Evolutionary conservation across 495 filamentous ascomycete genomes (phyloP).

Genomic region (Trichocladium antarcticum): DNA sequence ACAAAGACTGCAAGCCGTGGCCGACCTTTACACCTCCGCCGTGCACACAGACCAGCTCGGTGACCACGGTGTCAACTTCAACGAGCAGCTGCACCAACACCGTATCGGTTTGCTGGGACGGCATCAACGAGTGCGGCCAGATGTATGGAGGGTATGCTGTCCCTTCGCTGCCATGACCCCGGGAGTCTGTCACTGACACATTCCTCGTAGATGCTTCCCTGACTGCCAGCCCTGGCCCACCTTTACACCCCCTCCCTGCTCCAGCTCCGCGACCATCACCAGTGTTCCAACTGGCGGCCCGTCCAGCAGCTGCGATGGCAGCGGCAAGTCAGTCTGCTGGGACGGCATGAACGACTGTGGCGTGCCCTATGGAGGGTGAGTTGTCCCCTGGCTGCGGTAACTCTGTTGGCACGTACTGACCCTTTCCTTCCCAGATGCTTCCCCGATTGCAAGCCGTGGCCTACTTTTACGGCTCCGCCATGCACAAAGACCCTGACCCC

Average conservation of each 20-base stretch:
- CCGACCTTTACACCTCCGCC: slow-evolving; percentile 9
- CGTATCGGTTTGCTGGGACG: slow-evolving; percentile 11
- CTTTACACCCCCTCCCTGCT: too few species aligned
- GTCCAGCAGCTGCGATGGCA: too few species aligned
- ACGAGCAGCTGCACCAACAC: background rate
- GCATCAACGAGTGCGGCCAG: slow-evolving; percentile 15
- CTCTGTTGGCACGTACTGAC: too few species aligned
- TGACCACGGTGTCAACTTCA: background rate
- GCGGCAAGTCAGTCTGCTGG: too few species aligned
- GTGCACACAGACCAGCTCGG: background rate
- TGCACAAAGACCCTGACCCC: background rate
- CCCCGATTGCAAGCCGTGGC: slow-evolving; percentile 19
- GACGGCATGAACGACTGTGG: too few species aligned
- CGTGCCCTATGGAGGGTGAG: too few species aligned
- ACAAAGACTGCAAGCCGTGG: slow-evolving; percentile 19
- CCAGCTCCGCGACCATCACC: too few species aligned
- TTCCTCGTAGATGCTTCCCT: too few species aligned
- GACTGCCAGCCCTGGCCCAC: too few species aligned
- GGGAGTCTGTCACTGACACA: background rate
- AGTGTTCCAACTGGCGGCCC: too few species aligned
- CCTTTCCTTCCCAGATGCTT: slow-evolving; percentile 13
- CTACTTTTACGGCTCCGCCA: slow-evolving; percentile 7
- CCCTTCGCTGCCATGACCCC: background rate
- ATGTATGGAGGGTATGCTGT: slow-evolving; percentile 19
- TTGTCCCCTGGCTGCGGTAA: too few species aligned